Base-by-base conservation (phyloP, 371 early-diverging fungal species). In the Mortierella sp. region DNA sequence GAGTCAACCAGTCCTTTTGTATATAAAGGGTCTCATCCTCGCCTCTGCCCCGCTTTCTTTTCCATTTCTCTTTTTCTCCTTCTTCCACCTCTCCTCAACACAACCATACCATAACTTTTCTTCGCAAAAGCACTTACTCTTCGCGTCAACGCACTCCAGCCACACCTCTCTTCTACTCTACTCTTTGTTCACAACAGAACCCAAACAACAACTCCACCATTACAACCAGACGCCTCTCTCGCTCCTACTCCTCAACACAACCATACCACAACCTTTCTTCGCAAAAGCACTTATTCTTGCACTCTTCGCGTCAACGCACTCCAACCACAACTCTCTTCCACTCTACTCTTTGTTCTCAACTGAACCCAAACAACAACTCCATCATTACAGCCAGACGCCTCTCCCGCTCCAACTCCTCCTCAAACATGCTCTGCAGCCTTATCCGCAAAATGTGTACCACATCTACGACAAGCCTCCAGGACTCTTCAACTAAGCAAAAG, bases 391-490 rank as follows among this genome's bases (percentile, higher is more conserved):
- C 68, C 42, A 38, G 68, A 68, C 68, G 68, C 68, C 65, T 63
- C 65, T 38, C 68, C n/a, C 68, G 68, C 68, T 42, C 68, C 38
- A 68, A 68, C 68, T 68, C 65, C 65, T 63, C 65, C 65, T 44
- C 85, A 74, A 86, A 70, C 80, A 86, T 86, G 86, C 82, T 86
- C 68, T 86, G 86, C 80, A 80, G 78, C 54, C 80, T 86, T 31
- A 72, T 86, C 57, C 82, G 82, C 75, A 77, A 73, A 72, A 82
- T 86, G 86, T 86, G 86, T 68, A 75, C 86, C 55, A 80, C 86
- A 24, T 72, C 82, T 50, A 71, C 81, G 50, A 78, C 78, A 14
- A 74, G 70, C 47, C 79, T 78, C 14, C 79, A 78, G 31, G 84
- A 84, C 26, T 77, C 80, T 44, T 38, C 54, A 31, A 54, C 50